Conservation (phyloP, 1,139 yeast genomes). For the Saccharomyces hybrid region DNA sequence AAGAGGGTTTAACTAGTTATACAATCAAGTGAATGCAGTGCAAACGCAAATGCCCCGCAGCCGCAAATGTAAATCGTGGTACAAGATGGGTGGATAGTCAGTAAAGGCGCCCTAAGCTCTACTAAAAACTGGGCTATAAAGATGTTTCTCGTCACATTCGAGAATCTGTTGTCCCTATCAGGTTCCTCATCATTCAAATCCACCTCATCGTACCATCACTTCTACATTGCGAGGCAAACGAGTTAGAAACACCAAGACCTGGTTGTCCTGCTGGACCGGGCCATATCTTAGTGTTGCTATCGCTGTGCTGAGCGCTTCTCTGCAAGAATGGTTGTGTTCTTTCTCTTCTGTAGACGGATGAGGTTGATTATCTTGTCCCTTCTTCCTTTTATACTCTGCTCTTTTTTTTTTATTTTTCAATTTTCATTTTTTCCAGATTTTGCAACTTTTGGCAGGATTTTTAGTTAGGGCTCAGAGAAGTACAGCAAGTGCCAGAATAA, state of each 20-base stretch:
- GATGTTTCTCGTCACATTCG: slow-evolving; percentile 36
- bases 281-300: neutral
- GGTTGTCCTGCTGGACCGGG: neutral
- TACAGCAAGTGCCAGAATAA: too few relatives aligned
- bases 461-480: neutral
- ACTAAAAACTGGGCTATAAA: slow-evolving; percentile 37
- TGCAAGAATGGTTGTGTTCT: neutral
- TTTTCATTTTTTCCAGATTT: neutral
- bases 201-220: neutral
- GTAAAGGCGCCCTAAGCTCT: slow-evolving; percentile 35
- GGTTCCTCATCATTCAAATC: slow-evolving; percentile 33
- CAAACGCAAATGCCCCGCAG: too few relatives aligned
- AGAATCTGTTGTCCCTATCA: slow-evolving; percentile 40
- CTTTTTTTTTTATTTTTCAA: neutral
- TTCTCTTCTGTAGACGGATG: too few relatives aligned
- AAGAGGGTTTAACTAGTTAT: neutral
- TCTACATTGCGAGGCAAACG: neutral
- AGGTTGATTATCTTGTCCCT: too few relatives aligned
- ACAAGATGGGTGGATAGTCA: neutral
- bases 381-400: neutral
- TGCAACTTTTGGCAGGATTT: too few relatives aligned
- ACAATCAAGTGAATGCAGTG: neutral
- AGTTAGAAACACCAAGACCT: neutral
- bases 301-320: neutral
- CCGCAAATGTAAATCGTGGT: neutral